A percentile compares a stretch with the other conserved stretches of the same genome.
These are phyloP conservation scores for Penicillium griseofulvum DNA, from an alignment of 2,329 filamentous ascomycete species.

Conservation along the genomic window DNA sequence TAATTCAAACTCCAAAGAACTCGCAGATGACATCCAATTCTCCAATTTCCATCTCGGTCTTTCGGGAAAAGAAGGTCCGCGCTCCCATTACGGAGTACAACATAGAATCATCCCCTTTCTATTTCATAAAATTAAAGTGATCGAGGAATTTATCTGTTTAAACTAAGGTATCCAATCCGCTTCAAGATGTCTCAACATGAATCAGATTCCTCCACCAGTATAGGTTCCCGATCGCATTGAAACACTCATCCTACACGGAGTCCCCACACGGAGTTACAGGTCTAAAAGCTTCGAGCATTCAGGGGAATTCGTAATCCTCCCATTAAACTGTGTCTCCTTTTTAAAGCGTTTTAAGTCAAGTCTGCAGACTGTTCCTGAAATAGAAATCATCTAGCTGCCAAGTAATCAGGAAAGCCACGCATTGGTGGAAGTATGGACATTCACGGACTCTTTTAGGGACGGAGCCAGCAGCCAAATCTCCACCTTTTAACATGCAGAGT, in stretches of 20 bases:
- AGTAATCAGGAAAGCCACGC: not conserved
- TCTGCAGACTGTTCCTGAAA: not conserved
- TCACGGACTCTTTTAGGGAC: conserved; percentile 1
- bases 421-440: conserved; percentile 16
- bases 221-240: not conserved
- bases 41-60: not conserved
- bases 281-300: conserved; percentile 2
- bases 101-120: not conserved
- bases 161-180: not conserved
- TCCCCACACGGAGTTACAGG: conserved; percentile 11
- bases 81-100: not conserved
- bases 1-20: not conserved
- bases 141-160: not conserved
- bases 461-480: conserved; percentile 9
- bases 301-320: not conserved
- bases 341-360: not conserved
- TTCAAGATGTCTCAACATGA: not conserved
- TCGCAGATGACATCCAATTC: not conserved
- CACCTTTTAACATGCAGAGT: conserved; percentile 11
- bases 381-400: not conserved
- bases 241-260: conserved; percentile 11
- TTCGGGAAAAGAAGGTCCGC: not conserved
- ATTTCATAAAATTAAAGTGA: not conserved
- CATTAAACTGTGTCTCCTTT: not conserved
- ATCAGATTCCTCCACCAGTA: not conserved